Evolutionary conservation across 1,284 basidiomycete genomes (phyloP).

Genomic region (Bjerkandera adusta): DNA sequence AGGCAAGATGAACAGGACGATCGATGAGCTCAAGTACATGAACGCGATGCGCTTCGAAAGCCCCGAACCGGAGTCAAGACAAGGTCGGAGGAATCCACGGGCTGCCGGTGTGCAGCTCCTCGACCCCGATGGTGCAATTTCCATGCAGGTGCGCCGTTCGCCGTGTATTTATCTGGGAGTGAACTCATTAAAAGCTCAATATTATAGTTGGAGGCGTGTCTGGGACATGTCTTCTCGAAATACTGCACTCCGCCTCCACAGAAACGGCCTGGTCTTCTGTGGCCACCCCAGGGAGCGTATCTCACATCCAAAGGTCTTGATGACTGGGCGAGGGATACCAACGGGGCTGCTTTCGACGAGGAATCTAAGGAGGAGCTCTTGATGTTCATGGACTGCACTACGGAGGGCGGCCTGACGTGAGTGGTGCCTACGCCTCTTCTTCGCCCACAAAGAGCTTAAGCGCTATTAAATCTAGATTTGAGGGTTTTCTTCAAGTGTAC

Average conservation of each 20-base stretch:
- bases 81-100: slow-evolving; percentile 52
- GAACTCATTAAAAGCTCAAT: neutral
- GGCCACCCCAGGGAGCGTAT: slow-evolving; percentile 57
- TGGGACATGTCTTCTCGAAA: slow-evolving; percentile 72
- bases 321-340: slow-evolving; percentile 73
- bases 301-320: slow-evolving; percentile 60
- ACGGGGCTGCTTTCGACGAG: slow-evolving; percentile 67
- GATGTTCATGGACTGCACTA: slow-evolving; percentile 72
- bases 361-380: slow-evolving; percentile 75
- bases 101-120: slow-evolving; percentile 45
- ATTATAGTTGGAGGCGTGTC: slow-evolving; percentile 56
- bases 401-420: slow-evolving; percentile 71
- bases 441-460: slow-evolving; percentile 44
- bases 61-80: slow-evolving; percentile 57
- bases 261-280: slow-evolving; percentile 31
- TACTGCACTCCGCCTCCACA: slow-evolving; percentile 56
- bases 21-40: slow-evolving; percentile 36
- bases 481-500: slow-evolving; percentile 78
- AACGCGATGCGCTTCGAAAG: slow-evolving; percentile 53
- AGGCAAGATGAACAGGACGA: slow-evolving; percentile 24
- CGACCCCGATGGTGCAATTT: slow-evolving; percentile 64
- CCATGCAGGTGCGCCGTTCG: slow-evolving; percentile 53
- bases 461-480: slow-evolving; percentile 44
- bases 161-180: neutral
- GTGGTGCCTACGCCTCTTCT: slow-evolving; percentile 37